Conservation (phyloP, 441 rosid species). For the Syzygium malaccense region DNA sequence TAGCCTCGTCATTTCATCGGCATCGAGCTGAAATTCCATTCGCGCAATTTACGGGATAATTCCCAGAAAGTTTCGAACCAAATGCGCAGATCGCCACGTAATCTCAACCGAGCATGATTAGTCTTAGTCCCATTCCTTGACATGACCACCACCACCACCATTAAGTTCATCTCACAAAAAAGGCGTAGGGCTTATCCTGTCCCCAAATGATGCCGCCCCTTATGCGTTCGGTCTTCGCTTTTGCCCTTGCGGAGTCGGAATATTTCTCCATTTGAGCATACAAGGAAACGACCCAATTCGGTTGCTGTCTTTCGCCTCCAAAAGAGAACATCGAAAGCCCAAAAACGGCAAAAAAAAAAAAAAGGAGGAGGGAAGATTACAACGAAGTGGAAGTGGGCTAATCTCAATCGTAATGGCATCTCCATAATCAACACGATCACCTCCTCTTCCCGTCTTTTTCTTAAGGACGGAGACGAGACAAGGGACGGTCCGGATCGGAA, state of each 20-base stretch:
- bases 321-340: not conserved
- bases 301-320: not conserved
- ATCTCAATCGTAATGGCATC: not conserved
- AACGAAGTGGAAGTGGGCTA: not conserved
- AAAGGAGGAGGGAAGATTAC: not conserved
- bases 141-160: not conserved
- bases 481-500: not conserved
- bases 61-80: not conserved
- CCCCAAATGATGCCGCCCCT: not conserved
- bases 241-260: not conserved
- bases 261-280: too few relatives aligned
- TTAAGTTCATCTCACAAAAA: not conserved
- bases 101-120: not conserved
- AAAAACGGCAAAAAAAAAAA: not conserved
- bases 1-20: not conserved
- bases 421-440: not conserved
- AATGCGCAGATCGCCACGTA: fast-evolving
- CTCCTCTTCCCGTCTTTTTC: not conserved
- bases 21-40: not conserved
- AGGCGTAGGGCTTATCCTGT: not conserved
- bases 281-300: not conserved
- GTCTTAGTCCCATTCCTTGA: not conserved
- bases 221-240: not conserved
- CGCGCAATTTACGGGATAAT: too few relatives aligned
- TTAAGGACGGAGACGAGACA: not conserved